A percentile compares a stretch with the other conserved stretches of the same genome.
phyloP scores from a whole-genome alignment of 805 yeast genomes.

The Lachancea kluyveri region DNA sequence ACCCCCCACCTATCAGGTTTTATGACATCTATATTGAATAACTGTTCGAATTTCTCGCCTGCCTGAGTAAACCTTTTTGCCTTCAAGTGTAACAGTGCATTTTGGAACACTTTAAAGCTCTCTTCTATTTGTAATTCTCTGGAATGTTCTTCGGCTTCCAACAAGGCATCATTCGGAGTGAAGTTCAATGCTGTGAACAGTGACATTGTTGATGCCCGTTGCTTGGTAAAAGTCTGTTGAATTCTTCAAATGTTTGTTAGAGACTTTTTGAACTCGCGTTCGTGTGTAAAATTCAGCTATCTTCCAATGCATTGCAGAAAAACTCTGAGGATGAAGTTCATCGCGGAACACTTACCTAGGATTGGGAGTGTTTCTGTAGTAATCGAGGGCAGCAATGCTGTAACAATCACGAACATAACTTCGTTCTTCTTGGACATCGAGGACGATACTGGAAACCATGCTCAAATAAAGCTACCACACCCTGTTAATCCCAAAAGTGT shows the following conservation, averaged over 20 bases:
- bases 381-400: conserved; percentile 10
- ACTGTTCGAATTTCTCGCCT: conserved; percentile 45
- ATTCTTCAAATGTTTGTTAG: too few relatives aligned
- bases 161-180: conserved; percentile 58
- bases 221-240: too few relatives aligned
- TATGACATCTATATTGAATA: conserved; percentile 67
- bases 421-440: conserved; percentile 5
- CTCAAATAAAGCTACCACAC: conserved; percentile 5
- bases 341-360: conserved; percentile 12
- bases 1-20: conserved; percentile 37
- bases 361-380: conserved; percentile 16
- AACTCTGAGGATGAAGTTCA: conserved; percentile 9
- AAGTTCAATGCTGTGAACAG: conserved; percentile 76
- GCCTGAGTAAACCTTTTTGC: conserved; percentile 44
- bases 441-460: conserved; percentile 1
- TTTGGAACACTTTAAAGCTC: conserved; percentile 69
- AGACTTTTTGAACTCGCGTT: too few relatives aligned
- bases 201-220: conserved; percentile 46
- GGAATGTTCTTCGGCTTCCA: conserved; percentile 83
- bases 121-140: conserved; percentile 86
- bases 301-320: too few relatives aligned
- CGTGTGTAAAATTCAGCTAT: too few relatives aligned
- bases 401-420: conserved; percentile 4
- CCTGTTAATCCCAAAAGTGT: conserved; percentile 2
- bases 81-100: conserved; percentile 61